A percentile compares a stretch with the other conserved stretches of the same genome.
Evolutionary conservation across 2,329 filamentous ascomycete genomes (phyloP).

Genomic region (Aspergillus persii): DNA sequence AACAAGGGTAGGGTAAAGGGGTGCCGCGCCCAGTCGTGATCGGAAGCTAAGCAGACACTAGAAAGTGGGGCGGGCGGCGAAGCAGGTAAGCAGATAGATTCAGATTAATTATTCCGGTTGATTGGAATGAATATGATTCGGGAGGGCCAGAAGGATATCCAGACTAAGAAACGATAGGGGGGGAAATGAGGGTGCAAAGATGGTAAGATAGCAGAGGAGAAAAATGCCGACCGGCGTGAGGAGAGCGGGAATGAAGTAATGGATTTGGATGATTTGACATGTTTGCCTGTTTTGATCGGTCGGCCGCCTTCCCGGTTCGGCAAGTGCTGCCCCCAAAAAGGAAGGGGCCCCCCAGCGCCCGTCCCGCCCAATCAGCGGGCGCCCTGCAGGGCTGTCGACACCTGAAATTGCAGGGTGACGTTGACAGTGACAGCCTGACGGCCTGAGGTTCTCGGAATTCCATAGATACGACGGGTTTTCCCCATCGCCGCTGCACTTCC

Average conservation of each 20-base stretch:
- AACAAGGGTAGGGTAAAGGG: background rate
- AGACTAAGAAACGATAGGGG: background rate
- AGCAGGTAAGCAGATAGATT: background rate
- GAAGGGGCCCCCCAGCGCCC: background rate
- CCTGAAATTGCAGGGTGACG: background rate
- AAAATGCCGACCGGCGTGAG: no score
- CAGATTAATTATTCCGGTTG: background rate
- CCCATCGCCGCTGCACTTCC: no score
- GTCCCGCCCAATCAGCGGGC: background rate
- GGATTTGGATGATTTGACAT: background rate
- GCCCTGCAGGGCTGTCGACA: background rate
- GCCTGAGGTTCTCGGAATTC: background rate
- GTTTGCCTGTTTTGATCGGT: background rate
- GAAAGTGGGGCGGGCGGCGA: background rate
- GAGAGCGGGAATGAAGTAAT: background rate
- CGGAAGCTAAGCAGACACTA: background rate
- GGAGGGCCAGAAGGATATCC: background rate
- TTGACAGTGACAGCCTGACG: no score
- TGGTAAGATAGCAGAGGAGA: no score
- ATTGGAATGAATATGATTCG: background rate
- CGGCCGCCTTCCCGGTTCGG: background rate
- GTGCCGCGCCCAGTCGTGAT: background rate
- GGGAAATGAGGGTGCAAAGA: no score
- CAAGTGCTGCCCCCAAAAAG: background rate
- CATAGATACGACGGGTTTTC: background rate